Conservation (phyloP, 2,329 filamentous ascomycete genomes). For the Colletotrichum filicis region DNA sequence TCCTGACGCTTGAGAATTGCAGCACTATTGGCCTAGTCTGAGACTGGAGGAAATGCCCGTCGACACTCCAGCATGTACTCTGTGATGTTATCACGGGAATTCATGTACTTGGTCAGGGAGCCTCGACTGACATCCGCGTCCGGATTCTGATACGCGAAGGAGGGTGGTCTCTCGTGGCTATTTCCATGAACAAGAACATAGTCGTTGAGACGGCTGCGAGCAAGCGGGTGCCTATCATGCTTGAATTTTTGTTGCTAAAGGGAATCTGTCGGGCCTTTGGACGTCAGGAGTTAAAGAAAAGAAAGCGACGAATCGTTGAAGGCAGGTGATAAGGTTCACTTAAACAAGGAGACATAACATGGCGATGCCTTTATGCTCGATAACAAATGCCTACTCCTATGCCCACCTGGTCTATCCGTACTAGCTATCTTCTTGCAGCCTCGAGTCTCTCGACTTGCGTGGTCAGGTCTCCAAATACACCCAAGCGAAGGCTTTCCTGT, state of each 20-base stretch:
- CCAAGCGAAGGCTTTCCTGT: not conserved
- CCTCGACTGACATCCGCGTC: not conserved
- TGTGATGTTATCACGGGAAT: not conserved
- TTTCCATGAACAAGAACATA: not conserved
- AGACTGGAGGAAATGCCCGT: not conserved
- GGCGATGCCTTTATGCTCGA: not conserved
- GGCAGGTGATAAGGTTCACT: not conserved
- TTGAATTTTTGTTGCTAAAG: not conserved
- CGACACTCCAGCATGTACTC: not conserved
- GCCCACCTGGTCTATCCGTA: not conserved
- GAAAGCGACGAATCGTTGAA: not conserved
- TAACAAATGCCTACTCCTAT: not conserved
- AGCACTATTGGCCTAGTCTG: not conserved
- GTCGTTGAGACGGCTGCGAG: not conserved
- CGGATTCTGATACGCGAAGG: not conserved
- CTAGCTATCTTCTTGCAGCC: too few relatives aligned
- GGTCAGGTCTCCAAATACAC: not conserved
- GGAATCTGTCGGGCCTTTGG: not conserved
- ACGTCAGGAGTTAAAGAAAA: not conserved
- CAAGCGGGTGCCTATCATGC: not conserved
- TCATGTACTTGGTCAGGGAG: not conserved
- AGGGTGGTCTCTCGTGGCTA: not conserved
- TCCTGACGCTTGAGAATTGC: not conserved
- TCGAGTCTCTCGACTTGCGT: not conserved
- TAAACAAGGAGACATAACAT: not conserved